Base-by-base conservation (phyloP, 2,329 filamentous ascomycete genomes). In the Sclerotinia borealis region DNA sequence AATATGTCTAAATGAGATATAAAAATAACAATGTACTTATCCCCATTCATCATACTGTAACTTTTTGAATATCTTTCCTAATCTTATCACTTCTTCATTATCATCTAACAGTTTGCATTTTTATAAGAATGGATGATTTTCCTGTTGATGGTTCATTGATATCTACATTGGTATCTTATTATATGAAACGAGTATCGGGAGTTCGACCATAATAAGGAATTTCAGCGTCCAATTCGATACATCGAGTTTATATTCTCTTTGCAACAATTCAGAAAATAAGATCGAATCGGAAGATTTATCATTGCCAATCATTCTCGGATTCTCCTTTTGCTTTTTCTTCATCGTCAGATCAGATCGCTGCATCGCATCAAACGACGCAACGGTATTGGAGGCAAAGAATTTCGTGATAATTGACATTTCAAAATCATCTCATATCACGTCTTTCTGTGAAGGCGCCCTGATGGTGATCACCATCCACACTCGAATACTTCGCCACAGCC, bases 71-170 rank as follows among this genome's bases (percentile, higher is more conserved):
- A 52, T 37, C 25, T 41, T 41, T 31, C n/a, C 25, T 31, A 25
- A 39, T 29, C 48, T 25, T 22, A 31, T 60, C 34, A n/a, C 31
- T 37, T 39, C 11, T 59, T 37, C 11, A 41, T 60, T 11, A 11
- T 22, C 17, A 27, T 60, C 29, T 11, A 11, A 19, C 19, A 13
- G 4, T 43, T 25, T 19, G 19, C 29, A 15, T 55, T 41, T 41
- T 34, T 61, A 61, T 55, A 61, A 61, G 59, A 54, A 61, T 61
- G 48, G 29, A 45, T 61, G 59, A 25, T 34, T 43, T 36, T 49
- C 56, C 56, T 29, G n/a, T n/a, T 17, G 48, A 3, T 41, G 36
- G 22, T 54, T 43, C 59, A 41, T 50, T 39, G n/a, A 22, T 34
- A 43, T 34, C 36, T 36, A 34, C 13, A 22, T 45, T 58, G 39